phyloP scores from a whole-genome alignment of 345 rosid genomes.

The Dovyalis caffra region DNA sequence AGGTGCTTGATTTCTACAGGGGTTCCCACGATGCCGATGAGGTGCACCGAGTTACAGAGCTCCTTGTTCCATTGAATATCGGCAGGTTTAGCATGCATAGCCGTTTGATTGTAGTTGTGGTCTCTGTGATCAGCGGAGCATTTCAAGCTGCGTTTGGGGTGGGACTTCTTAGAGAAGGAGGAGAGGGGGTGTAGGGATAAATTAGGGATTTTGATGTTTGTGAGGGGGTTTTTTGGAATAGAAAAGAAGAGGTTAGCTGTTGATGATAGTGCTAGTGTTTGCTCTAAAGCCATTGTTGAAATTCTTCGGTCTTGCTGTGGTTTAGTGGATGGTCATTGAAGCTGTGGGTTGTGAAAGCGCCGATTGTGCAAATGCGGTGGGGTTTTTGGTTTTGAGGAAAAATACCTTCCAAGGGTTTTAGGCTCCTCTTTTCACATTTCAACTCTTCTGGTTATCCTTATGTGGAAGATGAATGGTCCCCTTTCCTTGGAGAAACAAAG shows the following conservation, averaged over 20 bases:
- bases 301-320: not conserved
- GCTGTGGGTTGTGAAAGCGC: not conserved
- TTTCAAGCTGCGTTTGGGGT: conserved; percentile 20
- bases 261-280: conserved; percentile 15
- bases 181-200: not conserved
- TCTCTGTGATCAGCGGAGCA: conserved; percentile 39
- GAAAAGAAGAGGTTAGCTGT: conserved; percentile 9
- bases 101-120: conserved; percentile 22
- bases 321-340: not conserved
- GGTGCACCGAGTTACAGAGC: conserved; percentile 51
- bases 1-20: conserved; percentile 54
- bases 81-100: conserved; percentile 29
- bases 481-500: not conserved
- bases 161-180: not conserved
- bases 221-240: conserved; percentile 8
- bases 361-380: no score
- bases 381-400: conserved; percentile 4
- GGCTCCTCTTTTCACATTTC: not conserved
- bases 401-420: conserved; percentile 1
- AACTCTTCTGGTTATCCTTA: not conserved
- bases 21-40: conserved; percentile 50
- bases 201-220: conserved; percentile 10
- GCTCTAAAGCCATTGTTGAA: conserved; percentile 32
- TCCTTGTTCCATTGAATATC: conserved; percentile 63
- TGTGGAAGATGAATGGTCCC: not conserved